A percentile compares a stretch with the other conserved stretches of the same genome.
Evolutionary conservation across 1,139 yeast genomes (phyloP).

Genomic region (Ogataea hybrid): DNA sequence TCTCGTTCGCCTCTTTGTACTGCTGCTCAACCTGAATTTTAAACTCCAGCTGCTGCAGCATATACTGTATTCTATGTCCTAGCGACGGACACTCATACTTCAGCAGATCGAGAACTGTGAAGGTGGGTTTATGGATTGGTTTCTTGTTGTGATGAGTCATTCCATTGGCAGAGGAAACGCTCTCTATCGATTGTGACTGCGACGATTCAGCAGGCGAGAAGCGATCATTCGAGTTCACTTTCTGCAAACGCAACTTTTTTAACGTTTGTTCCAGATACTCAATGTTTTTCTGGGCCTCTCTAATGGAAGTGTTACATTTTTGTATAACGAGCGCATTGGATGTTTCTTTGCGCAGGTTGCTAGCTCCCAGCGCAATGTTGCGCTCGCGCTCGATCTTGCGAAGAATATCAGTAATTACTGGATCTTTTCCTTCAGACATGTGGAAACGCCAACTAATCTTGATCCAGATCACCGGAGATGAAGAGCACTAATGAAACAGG

Average conservation of each 20-base stretch:
- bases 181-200: slow-evolving; percentile 2
- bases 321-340: slow-evolving; percentile 80
- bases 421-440: slow-evolving; percentile 18
- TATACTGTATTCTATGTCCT: slow-evolving; percentile 93
- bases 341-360: slow-evolving; percentile 74
- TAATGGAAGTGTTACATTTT: slow-evolving; percentile 83
- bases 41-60: slow-evolving; percentile 92
- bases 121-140: slow-evolving; percentile 38
- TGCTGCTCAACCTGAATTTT: slow-evolving; percentile 92
- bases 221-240: slow-evolving; percentile 12
- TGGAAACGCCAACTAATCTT: slow-evolving; percentile 8
- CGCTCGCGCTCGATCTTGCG: slow-evolving; percentile 84
- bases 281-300: slow-evolving; percentile 89
- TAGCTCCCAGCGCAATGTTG: slow-evolving; percentile 86
- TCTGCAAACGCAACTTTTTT: slow-evolving; percentile 51
- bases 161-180: neutral
- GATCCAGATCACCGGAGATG: slow-evolving; percentile 7
- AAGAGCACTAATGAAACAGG: neutral
- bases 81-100: slow-evolving; percentile 92
- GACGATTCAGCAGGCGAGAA: slow-evolving; percentile 2
- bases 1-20: slow-evolving; percentile 89
- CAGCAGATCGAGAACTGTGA: slow-evolving; percentile 73
- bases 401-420: slow-evolving; percentile 56
- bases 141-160: neutral
- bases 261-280: slow-evolving; percentile 82